phyloP scores from a whole-genome alignment of 1,139 yeast genomes.

The Kazachstania sp. region DNA sequence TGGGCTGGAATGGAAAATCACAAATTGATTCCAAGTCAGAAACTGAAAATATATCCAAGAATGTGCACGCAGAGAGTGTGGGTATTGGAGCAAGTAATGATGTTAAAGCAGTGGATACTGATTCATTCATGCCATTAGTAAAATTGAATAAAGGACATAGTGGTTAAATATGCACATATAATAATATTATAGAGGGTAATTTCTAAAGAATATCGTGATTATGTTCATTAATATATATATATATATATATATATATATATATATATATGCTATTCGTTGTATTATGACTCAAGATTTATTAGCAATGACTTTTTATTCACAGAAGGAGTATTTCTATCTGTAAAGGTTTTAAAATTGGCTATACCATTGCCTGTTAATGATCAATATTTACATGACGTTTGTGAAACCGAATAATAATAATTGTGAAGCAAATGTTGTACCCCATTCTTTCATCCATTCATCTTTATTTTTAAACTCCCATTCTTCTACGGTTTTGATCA shows the following conservation, averaged over 20 bases:
- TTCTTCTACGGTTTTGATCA: slow-evolving; percentile 44
- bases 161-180: slow-evolving; percentile 1
- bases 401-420: slow-evolving; percentile 51
- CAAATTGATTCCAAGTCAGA: slow-evolving; percentile 2
- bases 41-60: slow-evolving; percentile 12
- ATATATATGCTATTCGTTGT: too few species aligned
- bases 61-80: slow-evolving; percentile 33
- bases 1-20: slow-evolving; percentile 47
- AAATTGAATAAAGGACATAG: slow-evolving; percentile 3
- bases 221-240: too few species aligned
- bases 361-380: too few species aligned
- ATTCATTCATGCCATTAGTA: slow-evolving; percentile 9
- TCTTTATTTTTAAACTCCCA: slow-evolving; percentile 38
- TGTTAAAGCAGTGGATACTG: neutral
- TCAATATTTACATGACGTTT: slow-evolving; percentile 39
- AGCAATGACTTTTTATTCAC: neutral
- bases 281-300: neutral
- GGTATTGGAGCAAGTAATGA: slow-evolving; percentile 41
- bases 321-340: neutral
- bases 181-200: neutral
- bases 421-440: slow-evolving; percentile 54
- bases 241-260: too few species aligned
- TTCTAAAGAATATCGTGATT: too few species aligned
- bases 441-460: slow-evolving; percentile 48
- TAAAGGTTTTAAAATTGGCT: too few species aligned